Conservation (phyloP, 202 grass and related monocot species). For the Schoenoplectus triqueter region DNA sequence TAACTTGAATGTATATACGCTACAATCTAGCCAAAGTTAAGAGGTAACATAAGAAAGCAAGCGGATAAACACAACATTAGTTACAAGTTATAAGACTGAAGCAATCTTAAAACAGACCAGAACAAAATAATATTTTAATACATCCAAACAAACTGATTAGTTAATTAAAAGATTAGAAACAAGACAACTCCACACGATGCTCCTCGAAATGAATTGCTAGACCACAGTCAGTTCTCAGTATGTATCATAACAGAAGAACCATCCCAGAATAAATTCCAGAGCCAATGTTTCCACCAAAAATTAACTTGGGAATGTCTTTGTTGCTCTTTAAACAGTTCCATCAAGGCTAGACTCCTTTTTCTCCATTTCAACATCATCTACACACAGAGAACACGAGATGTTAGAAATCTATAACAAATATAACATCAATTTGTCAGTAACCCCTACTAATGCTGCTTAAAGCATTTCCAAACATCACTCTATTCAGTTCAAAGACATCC, state of each 20-base stretch:
- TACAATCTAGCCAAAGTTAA: too few species aligned
- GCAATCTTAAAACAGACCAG: background rate
- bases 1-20: too few species aligned
- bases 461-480: background rate
- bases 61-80: background rate
- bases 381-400: background rate
- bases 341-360: conserved; percentile 17
- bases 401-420: conserved; percentile 20
- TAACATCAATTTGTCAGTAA: background rate
- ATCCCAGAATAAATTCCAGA: background rate
- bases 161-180: background rate
- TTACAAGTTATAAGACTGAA: background rate
- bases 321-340: background rate
- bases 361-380: conserved; percentile 39
- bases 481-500: background rate
- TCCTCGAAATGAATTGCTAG: background rate
- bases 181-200: background rate
- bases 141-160: background rate
- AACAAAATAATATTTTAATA: conserved; percentile 13
- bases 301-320: background rate
- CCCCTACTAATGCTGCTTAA: background rate
- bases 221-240: background rate
- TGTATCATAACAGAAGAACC: background rate
- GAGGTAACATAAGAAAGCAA: background rate
- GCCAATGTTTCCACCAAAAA: background rate